Evolutionary conservation across 2,329 filamentous ascomycete species (phyloP).

Genomic region (Xylaria sp.): DNA sequence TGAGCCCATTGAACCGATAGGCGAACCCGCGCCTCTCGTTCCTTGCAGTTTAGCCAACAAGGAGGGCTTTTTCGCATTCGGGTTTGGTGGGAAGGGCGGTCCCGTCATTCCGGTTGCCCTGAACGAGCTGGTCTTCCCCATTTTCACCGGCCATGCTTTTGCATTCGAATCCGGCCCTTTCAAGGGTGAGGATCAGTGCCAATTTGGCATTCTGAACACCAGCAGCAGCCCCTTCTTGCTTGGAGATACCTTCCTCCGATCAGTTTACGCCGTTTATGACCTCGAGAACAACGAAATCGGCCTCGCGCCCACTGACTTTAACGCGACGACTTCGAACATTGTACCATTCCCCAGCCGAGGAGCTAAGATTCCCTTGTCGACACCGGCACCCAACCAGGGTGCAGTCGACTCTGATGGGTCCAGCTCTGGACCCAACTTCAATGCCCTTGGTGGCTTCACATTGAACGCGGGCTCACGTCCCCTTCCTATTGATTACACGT

Average conservation of each 20-base stretch:
- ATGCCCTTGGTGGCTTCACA: constrained; percentile 36
- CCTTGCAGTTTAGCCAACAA: constrained; percentile 45
- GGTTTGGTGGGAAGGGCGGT: constrained; percentile 44
- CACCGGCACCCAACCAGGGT: constrained; percentile 37
- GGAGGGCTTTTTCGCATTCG: constrained; percentile 49
- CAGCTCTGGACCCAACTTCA: constrained; percentile 29
- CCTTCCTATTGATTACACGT: constrained; percentile 22
- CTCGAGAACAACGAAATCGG: constrained; percentile 52
- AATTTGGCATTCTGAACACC: constrained; percentile 53
- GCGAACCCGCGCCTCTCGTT: constrained; percentile 40
- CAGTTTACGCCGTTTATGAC: constrained; percentile 57
- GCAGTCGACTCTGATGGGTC: constrained; percentile 17
- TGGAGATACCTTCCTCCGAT: constrained; percentile 55
- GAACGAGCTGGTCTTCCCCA: constrained; percentile 51
- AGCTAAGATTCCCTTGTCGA: constrained; percentile 48
- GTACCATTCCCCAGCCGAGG: constrained; percentile 46
- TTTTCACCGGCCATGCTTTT: constrained; percentile 33
- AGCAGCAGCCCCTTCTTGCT: constrained; percentile 42
- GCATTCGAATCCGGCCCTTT: constrained; percentile 39
- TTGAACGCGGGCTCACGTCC: constrained; percentile 16
- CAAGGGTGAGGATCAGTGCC: constrained; percentile 43
- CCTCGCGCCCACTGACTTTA: constrained; percentile 52
- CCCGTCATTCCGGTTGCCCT: constrained; percentile 48
- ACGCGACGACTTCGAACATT: constrained; percentile 45
- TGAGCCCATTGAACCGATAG: constrained; percentile 41